Conservation (phyloP, 345 rosid species). For the Eucalyptus shirleyi region DNA sequence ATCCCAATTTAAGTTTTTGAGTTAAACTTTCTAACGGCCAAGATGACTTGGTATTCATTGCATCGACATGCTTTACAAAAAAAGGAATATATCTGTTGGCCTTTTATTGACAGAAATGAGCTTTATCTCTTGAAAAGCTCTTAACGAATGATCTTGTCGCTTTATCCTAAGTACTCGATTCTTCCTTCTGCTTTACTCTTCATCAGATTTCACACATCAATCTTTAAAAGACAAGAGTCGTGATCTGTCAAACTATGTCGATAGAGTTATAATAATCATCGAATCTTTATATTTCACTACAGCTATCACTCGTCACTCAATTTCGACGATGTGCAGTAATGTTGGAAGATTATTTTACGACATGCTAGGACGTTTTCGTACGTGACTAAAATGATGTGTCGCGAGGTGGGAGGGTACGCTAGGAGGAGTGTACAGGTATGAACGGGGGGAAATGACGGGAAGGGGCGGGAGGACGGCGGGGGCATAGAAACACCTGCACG, state of each 20-base stretch:
- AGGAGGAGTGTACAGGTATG: background rate
- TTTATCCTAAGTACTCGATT: background rate
- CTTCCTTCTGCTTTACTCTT: background rate
- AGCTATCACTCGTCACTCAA: background rate
- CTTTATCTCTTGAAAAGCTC: background rate
- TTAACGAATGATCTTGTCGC: background rate
- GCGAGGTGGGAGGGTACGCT: background rate
- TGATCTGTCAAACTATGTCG: background rate
- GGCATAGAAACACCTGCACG: background rate
- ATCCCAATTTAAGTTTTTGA: background rate
- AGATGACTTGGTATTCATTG: rapidly evolving
- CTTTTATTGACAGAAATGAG: no score
- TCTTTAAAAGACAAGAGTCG: rapidly evolving
- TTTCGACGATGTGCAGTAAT: rapidly evolving
- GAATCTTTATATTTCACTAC: background rate
- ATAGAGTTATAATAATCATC: background rate
- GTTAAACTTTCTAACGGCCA: background rate
- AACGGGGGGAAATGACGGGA: background rate
- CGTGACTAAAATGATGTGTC: background rate
- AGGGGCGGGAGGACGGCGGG: background rate
- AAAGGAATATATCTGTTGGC: background rate
- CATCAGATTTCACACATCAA: background rate
- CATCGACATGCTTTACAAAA: background rate
- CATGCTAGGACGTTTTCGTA: background rate
- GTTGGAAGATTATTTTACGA: background rate